These are phyloP conservation scores for Capsella bursapastoris DNA, from an alignment of 345 rosid genomes.

Conservation along the genomic window DNA sequence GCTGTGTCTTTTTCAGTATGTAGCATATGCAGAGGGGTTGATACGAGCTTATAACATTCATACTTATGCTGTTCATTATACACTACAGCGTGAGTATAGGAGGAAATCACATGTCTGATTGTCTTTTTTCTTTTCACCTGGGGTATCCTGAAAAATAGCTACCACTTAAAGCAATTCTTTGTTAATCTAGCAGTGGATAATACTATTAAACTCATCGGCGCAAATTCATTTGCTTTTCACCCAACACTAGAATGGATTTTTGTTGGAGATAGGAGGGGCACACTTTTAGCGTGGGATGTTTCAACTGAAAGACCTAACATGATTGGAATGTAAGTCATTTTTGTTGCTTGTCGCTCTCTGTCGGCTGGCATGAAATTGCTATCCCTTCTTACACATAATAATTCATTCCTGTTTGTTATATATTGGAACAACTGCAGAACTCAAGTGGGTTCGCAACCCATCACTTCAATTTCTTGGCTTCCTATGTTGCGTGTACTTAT, in stretches of 20 bases:
- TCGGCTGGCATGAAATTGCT: conserved; percentile 5
- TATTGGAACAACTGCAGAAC: conserved; percentile 53
- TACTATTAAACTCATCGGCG: conserved; percentile 91
- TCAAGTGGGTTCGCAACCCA: conserved; percentile 95
- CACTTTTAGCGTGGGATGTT: conserved; percentile 98
- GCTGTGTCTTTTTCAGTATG: conserved; percentile 65
- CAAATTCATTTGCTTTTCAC: conserved; percentile 95
- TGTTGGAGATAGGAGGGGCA: conserved; percentile 98
- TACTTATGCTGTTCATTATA: conserved; percentile 87
- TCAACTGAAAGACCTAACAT: conserved; percentile 94
- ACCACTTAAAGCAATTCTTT: conserved; percentile 12
- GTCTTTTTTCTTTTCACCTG: conserved; percentile 13
- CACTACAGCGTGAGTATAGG: conserved; percentile 77
- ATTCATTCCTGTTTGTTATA: conserved; percentile 13
- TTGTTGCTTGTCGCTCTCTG: background rate
- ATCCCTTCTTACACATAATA: background rate
- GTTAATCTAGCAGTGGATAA: conserved; percentile 73
- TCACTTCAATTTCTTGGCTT: conserved; percentile 88
- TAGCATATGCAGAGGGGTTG: conserved; percentile 97
- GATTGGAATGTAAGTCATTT: conserved; percentile 88
- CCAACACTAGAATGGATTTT: conserved; percentile 95
- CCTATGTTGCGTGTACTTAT: conserved; percentile 79
- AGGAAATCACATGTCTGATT: conserved; percentile 13
- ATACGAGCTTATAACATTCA: conserved; percentile 97
- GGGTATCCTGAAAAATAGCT: conserved; percentile 22